Evolutionary conservation across 805 yeast genomes (phyloP).

Genomic region (Candida peoriensis): DNA sequence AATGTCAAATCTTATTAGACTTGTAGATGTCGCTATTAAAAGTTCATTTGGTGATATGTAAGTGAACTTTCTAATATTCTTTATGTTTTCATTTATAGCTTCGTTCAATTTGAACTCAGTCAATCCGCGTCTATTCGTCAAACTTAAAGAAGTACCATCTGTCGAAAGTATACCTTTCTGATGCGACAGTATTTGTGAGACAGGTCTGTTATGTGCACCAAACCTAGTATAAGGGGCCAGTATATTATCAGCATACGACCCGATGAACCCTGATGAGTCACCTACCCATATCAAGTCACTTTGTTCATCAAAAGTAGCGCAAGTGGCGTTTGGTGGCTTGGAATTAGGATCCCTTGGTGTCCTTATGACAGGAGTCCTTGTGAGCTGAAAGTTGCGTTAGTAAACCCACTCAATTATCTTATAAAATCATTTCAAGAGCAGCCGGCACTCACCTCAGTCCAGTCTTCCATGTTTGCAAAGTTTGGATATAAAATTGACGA

Average conservation of each 20-base stretch:
- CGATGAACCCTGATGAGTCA: slow-evolving; percentile 44
- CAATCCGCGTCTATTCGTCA: slow-evolving; percentile 56
- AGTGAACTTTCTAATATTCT: slow-evolving; percentile 28
- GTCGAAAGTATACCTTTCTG: slow-evolving; percentile 56
- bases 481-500: neutral
- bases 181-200: slow-evolving; percentile 48
- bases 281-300: slow-evolving; percentile 85
- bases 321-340: slow-evolving; percentile 12
- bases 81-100: slow-evolving; percentile 27
- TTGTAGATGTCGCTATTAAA: slow-evolving; percentile 38
- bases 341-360: slow-evolving; percentile 16
- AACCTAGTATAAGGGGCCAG: slow-evolving; percentile 55
- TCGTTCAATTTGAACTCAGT: slow-evolving; percentile 29
- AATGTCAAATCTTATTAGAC: slow-evolving; percentile 39
- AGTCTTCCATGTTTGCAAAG: slow-evolving; percentile 17
- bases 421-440: too few relatives aligned
- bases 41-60: slow-evolving; percentile 36
- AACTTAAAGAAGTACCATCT: slow-evolving; percentile 44
- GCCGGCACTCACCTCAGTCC: slow-evolving; percentile 21
- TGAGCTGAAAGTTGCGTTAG: slow-evolving; percentile 8
- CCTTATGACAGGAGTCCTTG: slow-evolving; percentile 19
- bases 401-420: neutral
- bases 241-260: slow-evolving; percentile 39
- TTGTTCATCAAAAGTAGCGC: slow-evolving; percentile 57
- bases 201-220: slow-evolving; percentile 44